Evolutionary conservation across 495 filamentous ascomycete genomes (phyloP).

Genomic region (Talaromyces borbonicus): DNA sequence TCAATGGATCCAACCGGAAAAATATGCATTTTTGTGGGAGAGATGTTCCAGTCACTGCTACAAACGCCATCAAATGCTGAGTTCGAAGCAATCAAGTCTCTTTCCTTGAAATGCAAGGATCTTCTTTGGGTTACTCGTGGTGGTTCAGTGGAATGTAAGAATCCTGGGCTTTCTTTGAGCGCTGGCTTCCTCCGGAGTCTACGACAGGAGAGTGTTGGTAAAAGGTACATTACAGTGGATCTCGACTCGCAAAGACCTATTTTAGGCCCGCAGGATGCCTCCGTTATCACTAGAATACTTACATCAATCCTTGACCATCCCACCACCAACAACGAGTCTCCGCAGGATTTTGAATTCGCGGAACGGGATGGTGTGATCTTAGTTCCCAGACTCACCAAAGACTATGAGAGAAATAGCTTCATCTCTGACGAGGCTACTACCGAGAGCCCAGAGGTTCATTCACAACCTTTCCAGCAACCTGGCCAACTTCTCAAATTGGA

Average conservation of each 20-base stretch:
- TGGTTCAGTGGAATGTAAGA: conserved; percentile 7
- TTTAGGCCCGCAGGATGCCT: neutral
- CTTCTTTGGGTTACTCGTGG: conserved; percentile 19
- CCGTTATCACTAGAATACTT: neutral
- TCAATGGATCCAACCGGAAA: conserved; percentile 8
- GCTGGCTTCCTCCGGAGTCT: conserved; percentile 16
- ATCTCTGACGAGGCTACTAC: conserved; percentile 1
- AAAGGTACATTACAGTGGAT: conserved; percentile 11
- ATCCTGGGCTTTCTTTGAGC: conserved; percentile 5
- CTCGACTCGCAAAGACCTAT: conserved; percentile 10
- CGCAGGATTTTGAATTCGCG: conserved; percentile 20
- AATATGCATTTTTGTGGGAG: conserved; percentile 25
- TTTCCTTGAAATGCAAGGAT: conserved; percentile 7
- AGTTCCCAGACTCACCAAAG: conserved; percentile 17
- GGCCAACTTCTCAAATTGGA: conserved; percentile 19
- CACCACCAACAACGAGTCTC: neutral
- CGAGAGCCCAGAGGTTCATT: conserved; percentile 1
- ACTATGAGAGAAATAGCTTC: conserved; percentile 1
- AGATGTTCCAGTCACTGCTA: conserved; percentile 21
- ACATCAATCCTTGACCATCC: neutral
- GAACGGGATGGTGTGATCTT: conserved; percentile 19
- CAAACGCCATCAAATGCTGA: conserved; percentile 8
- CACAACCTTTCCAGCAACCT: conserved; percentile 17
- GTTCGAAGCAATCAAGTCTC: conserved; percentile 8
- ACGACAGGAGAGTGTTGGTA: conserved; percentile 12